Evolutionary conservation across 768 basidiomycete species (phyloP).

Genomic region (Calocera viscosa): DNA sequence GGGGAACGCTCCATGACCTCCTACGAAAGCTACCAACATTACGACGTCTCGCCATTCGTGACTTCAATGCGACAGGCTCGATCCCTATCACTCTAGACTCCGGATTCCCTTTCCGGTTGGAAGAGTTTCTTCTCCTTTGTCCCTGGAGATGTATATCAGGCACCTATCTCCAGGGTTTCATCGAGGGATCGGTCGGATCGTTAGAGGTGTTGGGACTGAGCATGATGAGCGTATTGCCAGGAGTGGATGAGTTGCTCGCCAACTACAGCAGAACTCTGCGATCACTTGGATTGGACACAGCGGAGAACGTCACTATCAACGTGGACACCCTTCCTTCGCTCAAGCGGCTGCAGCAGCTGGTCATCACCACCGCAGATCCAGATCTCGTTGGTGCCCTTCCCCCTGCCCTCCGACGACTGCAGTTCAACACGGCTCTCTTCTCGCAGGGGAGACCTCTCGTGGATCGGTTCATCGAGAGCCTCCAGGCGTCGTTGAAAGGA

Average conservation of each 20-base stretch:
- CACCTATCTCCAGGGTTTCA: neutral
- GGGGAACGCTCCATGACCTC: neutral
- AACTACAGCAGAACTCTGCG: neutral
- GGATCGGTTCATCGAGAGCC: neutral
- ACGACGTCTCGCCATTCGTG: neutral
- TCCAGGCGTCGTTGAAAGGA: neutral
- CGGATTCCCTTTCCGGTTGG: neutral
- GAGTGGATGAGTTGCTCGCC: neutral
- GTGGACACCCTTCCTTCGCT: neutral
- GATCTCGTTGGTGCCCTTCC: neutral
- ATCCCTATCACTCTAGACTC: neutral
- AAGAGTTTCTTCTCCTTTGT: neutral
- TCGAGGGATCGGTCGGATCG: neutral
- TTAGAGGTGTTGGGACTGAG: neutral
- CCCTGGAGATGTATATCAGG: neutral
- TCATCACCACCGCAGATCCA: neutral
- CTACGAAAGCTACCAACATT: neutral
- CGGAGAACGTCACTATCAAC: neutral
- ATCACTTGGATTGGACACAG: neutral
- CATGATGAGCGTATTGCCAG: neutral
- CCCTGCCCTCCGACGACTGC: neutral
- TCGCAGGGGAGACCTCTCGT: neutral
- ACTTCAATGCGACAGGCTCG: neutral
- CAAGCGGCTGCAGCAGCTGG: neutral
- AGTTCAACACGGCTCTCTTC: neutral